Percentiles rank a stretch among this genome's conserved stretches.
Conservation (phyloP, 2,329 filamentous ascomycete species). For the Neonectria ditissima region DNA sequence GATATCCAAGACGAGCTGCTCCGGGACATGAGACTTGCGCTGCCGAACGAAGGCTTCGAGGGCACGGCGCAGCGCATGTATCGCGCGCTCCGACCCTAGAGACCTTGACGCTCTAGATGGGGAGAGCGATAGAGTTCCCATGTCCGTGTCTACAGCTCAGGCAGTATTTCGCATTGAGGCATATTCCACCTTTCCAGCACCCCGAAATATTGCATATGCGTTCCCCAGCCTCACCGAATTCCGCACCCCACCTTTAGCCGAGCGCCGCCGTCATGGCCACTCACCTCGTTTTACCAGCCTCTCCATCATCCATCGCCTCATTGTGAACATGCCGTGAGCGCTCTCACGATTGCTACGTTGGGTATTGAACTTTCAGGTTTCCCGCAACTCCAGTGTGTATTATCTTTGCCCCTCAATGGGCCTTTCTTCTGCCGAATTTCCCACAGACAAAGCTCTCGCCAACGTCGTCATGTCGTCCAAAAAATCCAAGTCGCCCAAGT, state of each 20-base stretch:
- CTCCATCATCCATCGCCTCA: constrained; percentile 34
- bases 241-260: constrained; percentile 38
- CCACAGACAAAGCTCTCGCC: constrained; percentile 12
- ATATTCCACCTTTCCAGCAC: constrained; percentile 6
- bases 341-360: constrained; percentile 19
- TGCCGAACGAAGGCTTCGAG: constrained; percentile 25
- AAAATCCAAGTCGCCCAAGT: constrained; percentile 29
- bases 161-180: neutral
- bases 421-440: neutral
- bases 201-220: constrained; percentile 33
- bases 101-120: neutral
- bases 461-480: constrained; percentile 20
- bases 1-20: constrained; percentile 36
- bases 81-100: constrained; percentile 31
- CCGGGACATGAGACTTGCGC: constrained; percentile 30
- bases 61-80: constrained; percentile 39
- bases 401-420: neutral
- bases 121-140: neutral
- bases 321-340: constrained; percentile 24
- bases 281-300: constrained; percentile 42
- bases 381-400: neutral
- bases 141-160: neutral
- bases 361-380: constrained; percentile 7
- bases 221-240: constrained; percentile 42
- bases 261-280: constrained; percentile 38